These are phyloP conservation scores for Chlamydomonas sp. DNA, from an alignment of 139 green algal genomes.

Conservation along the genomic window DNA sequence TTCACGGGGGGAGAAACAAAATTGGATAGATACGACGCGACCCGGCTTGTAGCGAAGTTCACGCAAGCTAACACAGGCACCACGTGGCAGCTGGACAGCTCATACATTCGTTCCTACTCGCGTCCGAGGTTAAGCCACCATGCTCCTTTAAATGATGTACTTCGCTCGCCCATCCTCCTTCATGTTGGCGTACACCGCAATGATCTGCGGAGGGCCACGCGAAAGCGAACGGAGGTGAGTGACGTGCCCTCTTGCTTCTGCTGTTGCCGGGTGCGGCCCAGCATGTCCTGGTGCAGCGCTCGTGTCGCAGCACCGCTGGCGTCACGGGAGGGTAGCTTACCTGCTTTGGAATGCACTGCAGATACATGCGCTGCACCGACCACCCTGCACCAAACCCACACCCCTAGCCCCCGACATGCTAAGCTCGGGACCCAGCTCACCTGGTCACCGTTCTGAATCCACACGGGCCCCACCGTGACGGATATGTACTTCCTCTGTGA, in stretches of 20 bases:
- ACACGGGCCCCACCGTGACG: constrained; percentile 40
- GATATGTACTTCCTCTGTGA: not conserved
- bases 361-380: not conserved
- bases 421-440: not conserved
- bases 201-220: not conserved
- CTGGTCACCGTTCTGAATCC: constrained; percentile 44
- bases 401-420: too few species aligned
- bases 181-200: constrained; percentile 20
- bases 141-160: not conserved
- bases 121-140: too few species aligned
- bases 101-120: too few species aligned
- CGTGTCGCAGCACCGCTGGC: not conserved
- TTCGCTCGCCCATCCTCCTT: not conserved
- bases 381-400: too few species aligned
- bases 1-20: too few species aligned
- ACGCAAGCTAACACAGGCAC: too few species aligned
- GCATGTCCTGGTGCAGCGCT: not conserved
- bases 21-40: too few species aligned
- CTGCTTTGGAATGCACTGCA: not conserved
- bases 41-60: too few species aligned
- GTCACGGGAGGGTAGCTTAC: not conserved
- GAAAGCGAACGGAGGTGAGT: not conserved
- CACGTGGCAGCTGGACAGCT: too few species aligned
- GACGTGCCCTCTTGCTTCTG: too few species aligned
- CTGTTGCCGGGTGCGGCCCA: not conserved